Base-by-base conservation (phyloP, 257 asterid genomes). In the Nicotiana attenuata region DNA sequence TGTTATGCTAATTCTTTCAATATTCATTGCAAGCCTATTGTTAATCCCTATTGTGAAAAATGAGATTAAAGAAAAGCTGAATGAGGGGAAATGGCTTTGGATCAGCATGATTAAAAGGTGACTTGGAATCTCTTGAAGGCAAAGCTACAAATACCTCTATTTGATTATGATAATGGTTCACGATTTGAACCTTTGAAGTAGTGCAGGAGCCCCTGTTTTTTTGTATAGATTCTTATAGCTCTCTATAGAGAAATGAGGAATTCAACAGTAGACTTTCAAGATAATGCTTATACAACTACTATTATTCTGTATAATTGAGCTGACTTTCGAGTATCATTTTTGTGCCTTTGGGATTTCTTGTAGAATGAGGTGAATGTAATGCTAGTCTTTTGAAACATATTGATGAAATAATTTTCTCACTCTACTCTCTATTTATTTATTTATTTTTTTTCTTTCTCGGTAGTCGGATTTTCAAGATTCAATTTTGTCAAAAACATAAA, bases 11-110 rank as follows among this genome's bases (percentile, higher is more conserved):
- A 90, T 91, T 76, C 83, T 88, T 80, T 93, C 98, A 7, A 85
- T 90, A 60, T 38, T 76, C 33, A 2, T 89, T 66, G 97, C 99
- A 17, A 88, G 83, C 6, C 81, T 83, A 81, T 85, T 92, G 83
- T 85, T 96, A 91, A 85, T 92, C 73, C 86, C 65, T 64, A 93
- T 94, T 14, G 97, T 90, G 41, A 92, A 17, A 75, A 89, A 77
- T 35, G 99, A 96, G 86, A 85, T 96, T 50, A 81, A 83, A 78
- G 92, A 73, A 38, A 93, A 93, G 90, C 35, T 89, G 78, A 87
- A 85, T 57, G 91, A 91, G 83, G 98, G 98, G 15, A 93, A 85
- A 87, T 94, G 98, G 99, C 93, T 88, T 31, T 86, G 92, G 94
- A 80, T 87, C 76, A 82, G 87, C 76, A 24, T 76, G 41, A 16